These are phyloP conservation scores for Arthrobotrys iridis DNA, from an alignment of 2,329 filamentous ascomycete species.

Conservation along the genomic window DNA sequence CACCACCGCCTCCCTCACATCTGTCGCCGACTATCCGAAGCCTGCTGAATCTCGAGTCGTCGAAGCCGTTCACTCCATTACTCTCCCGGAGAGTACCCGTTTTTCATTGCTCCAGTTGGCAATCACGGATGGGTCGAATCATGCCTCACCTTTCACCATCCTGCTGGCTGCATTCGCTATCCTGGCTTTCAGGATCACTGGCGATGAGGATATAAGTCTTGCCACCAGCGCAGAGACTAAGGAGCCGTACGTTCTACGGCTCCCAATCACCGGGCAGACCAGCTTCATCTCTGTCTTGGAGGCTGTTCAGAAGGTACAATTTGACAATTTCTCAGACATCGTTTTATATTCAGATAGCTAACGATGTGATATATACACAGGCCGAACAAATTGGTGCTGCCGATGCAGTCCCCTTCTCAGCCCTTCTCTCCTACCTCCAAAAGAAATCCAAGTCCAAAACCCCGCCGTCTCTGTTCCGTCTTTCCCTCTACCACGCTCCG, in stretches of 20 bases:
- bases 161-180: conserved; percentile 64
- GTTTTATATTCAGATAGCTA: neutral
- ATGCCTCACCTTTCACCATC: conserved; percentile 61
- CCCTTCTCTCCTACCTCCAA: conserved; percentile 62
- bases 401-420: conserved; percentile 63
- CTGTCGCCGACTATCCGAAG: conserved; percentile 57
- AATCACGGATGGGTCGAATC: conserved; percentile 59
- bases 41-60: conserved; percentile 57
- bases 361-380: conserved; percentile 55
- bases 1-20: conserved; percentile 57
- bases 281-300: conserved; percentile 62
- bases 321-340: neutral
- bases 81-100: conserved; percentile 60
- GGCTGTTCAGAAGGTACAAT: conserved; percentile 62
- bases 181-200: conserved; percentile 64
- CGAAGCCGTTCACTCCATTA: conserved; percentile 59
- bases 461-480: conserved; percentile 63
- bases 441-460: conserved; percentile 62
- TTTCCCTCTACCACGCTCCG: conserved; percentile 65
- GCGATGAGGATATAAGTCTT: conserved; percentile 65
- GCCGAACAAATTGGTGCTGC: conserved; percentile 62
- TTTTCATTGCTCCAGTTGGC: conserved; percentile 62
- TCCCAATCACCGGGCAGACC: conserved; percentile 62
- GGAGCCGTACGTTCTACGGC: conserved; percentile 64
- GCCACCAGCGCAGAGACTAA: conserved; percentile 64